Conservation (phyloP, 352 stramenopile species). For the Lagenidium giganteum region DNA sequence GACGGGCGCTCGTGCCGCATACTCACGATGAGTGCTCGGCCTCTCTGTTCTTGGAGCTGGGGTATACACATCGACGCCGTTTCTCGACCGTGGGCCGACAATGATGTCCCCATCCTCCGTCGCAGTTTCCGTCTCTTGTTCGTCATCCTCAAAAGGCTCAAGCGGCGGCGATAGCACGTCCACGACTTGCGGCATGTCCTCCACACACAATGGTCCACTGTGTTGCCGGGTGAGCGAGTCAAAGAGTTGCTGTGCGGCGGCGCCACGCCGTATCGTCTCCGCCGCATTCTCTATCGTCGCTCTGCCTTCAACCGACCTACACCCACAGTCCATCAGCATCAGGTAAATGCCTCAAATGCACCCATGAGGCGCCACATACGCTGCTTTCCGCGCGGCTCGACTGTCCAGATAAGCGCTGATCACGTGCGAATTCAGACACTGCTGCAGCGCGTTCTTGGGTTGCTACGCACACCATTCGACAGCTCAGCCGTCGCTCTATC, state of each 20-base stretch:
- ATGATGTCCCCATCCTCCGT: conserved; percentile 4
- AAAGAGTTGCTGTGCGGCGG: conserved; percentile 10
- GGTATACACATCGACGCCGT: conserved; percentile 5
- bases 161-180: conserved; percentile 3
- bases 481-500: not conserved
- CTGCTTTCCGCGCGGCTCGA: conserved; percentile 35
- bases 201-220: not conserved
- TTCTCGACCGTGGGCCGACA: conserved; percentile 19
- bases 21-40: not conserved
- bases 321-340: not conserved
- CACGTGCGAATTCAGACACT: conserved; percentile 76
- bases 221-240: conserved; percentile 4
- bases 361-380: conserved; percentile 21
- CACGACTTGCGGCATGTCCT: conserved; percentile 2
- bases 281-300: conserved; percentile 1
- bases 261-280: conserved; percentile 16
- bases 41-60: not conserved
- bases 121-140: not conserved
- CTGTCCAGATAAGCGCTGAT: conserved; percentile 70
- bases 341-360: not conserved
- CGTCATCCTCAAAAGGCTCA: conserved; percentile 10
- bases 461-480: no score
- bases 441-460: conserved; percentile 43
- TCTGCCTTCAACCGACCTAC: conserved; percentile 5
- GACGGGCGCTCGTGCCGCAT: not conserved